A percentile compares a stretch with the other conserved stretches of the same genome.
These are phyloP conservation scores for Hypoxylon rickii DNA, from an alignment of 495 filamentous ascomycete species.

Conservation along the genomic window DNA sequence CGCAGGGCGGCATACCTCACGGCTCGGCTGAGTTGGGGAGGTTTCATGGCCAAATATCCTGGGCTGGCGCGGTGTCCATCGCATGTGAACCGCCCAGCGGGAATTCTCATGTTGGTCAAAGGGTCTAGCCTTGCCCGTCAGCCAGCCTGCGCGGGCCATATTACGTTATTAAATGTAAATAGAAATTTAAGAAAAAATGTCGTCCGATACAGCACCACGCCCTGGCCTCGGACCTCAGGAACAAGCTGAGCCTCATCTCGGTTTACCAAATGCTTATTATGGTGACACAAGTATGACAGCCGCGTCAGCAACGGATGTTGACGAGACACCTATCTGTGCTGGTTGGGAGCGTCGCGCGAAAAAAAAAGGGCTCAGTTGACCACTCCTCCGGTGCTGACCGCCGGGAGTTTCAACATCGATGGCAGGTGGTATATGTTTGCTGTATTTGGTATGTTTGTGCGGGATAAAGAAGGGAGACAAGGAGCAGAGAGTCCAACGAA, in stretches of 20 bases:
- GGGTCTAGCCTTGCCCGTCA: constrained; percentile 15
- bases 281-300: constrained; percentile 25
- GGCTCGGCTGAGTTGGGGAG: constrained; percentile 15
- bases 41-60: constrained; percentile 6
- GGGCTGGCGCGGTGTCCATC: constrained; percentile 3
- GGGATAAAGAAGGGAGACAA: no score
- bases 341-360: constrained; percentile 2
- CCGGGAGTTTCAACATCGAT: constrained; percentile 19
- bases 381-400: constrained; percentile 13
- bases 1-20: constrained; percentile 1
- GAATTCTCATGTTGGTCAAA: constrained; percentile 1
- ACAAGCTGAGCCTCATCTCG: constrained; percentile 31
- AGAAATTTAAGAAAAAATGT: constrained; percentile 20
- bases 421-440: neutral
- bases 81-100: constrained; percentile 8
- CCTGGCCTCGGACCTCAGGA: constrained; percentile 13
- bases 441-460: neutral
- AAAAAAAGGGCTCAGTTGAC: constrained; percentile 1
- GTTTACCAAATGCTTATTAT: constrained; percentile 8
- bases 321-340: neutral
- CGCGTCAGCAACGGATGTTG: constrained; percentile 26
- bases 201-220: constrained; percentile 27
- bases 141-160: neutral
- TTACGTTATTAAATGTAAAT: constrained; percentile 28
- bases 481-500: no score